These are phyloP conservation scores for Aegilops speltoides DNA, from an alignment of 176 grass and related monocot genomes.

Conservation along the genomic window DNA sequence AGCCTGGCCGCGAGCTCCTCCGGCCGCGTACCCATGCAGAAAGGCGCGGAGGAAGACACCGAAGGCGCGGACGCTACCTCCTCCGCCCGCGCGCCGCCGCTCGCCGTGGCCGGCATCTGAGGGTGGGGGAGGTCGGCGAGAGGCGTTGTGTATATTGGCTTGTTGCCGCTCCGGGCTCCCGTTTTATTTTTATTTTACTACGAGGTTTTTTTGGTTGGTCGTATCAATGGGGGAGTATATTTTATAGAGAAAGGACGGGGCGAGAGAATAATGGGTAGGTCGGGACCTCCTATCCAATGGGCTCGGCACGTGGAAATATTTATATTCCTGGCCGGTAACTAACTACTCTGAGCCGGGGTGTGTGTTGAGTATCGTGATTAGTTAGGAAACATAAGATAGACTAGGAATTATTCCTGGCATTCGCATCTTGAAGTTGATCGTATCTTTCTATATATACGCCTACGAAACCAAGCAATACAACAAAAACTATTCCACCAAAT, in stretches of 20 bases:
- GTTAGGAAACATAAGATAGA: too few relatives aligned
- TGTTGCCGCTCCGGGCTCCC: constrained; percentile 15
- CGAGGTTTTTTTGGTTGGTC: neutral
- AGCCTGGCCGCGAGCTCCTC: constrained; percentile 61
- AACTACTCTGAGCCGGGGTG: neutral
- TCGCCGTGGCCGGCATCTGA: constrained; percentile 71
- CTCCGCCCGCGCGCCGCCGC: constrained; percentile 51
- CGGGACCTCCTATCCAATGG: neutral
- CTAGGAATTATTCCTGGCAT: too few relatives aligned
- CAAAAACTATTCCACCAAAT: too few relatives aligned
- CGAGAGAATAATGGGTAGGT: constrained; percentile 19
- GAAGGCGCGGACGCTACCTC: constrained; percentile 2
- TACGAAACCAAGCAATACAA: too few relatives aligned
- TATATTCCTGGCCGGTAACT: neutral
- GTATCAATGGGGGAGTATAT: neutral
- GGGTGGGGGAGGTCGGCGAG: constrained; percentile 5
- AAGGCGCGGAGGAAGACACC: constrained; percentile 2
- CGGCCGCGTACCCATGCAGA: constrained; percentile 52
- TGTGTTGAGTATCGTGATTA: too few relatives aligned
- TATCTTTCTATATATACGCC: too few relatives aligned
- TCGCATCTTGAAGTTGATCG: too few relatives aligned
- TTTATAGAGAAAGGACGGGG: constrained; percentile 12
- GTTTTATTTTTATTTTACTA: constrained; percentile 21
- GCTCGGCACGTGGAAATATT: constrained; percentile 17
- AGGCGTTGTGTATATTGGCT: constrained; percentile 24